These are phyloP conservation scores for Hypomontagnella submonticulosa DNA, from an alignment of 495 filamentous ascomycete species.

Conservation along the genomic window DNA sequence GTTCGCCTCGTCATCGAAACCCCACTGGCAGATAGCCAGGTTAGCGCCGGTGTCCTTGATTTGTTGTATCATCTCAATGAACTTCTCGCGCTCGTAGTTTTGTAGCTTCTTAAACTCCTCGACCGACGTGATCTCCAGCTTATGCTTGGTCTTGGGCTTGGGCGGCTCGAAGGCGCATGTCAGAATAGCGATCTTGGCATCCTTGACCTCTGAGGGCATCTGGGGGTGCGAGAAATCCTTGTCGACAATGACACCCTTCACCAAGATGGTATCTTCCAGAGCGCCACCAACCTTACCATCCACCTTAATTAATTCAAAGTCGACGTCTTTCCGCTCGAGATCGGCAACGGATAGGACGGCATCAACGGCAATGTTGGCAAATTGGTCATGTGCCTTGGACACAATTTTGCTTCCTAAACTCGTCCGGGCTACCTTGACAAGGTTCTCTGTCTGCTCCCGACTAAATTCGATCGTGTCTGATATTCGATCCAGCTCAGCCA, in stretches of 20 bases:
- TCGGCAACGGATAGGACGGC: slow-evolving; percentile 97
- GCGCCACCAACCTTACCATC: slow-evolving; percentile 97
- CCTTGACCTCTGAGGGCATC: slow-evolving; percentile 92
- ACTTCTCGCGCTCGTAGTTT: slow-evolving; percentile 93
- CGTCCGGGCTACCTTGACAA: slow-evolving; percentile 93
- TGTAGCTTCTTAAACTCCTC: slow-evolving; percentile 98
- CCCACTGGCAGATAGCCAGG: slow-evolving; percentile 98
- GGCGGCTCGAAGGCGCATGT: slow-evolving; percentile 99
- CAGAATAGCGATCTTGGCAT: slow-evolving; percentile 96
- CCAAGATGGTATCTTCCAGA: slow-evolving; percentile 92
- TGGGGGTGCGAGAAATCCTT: slow-evolving; percentile 99
- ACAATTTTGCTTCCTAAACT: slow-evolving; percentile 99
- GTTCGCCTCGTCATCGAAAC: slow-evolving; percentile 99
- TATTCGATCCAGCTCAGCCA: slow-evolving; percentile 90
- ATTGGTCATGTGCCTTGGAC: slow-evolving; percentile 98
- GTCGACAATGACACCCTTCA: slow-evolving; percentile 98
- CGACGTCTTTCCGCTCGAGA: slow-evolving; percentile 94
- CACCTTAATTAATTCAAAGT: slow-evolving; percentile 99
- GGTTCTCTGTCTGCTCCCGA: slow-evolving; percentile 78
- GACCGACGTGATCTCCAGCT: slow-evolving; percentile 96
- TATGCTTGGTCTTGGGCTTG: slow-evolving; percentile 99
- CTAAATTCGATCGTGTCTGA: slow-evolving; percentile 90
- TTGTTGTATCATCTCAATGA: slow-evolving; percentile 97
- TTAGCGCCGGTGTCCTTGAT: slow-evolving; percentile 98
- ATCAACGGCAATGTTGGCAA: slow-evolving; percentile 95